Base-by-base conservation (phyloP, 2,329 filamentous ascomycete genomes). In the Epichloe gansuensis region DNA sequence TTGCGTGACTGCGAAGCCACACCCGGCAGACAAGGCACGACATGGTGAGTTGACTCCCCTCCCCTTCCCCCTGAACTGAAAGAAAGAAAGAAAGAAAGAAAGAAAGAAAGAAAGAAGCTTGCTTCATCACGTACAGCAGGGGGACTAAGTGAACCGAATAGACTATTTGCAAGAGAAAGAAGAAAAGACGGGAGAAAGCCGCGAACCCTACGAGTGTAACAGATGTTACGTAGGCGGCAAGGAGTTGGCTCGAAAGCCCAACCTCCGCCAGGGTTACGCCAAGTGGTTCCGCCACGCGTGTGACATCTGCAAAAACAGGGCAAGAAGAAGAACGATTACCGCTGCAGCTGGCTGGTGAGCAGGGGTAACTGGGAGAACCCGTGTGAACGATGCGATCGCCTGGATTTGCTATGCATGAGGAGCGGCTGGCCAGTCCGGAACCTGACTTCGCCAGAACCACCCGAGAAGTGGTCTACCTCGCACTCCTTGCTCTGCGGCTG, bases 251-350 rank as follows among this genome's bases (percentile, higher is more conserved):
- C 43, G 15, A 3, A 55, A 55, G 51, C 59, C 59, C 25, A 61
- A 55, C 3, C 38, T 54, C 1, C 56, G 57, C 4, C 55, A 57
- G 46, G 57, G 57, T 7, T 42, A 48, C 34, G 6, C 17, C 17
- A 48, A 47, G 11, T 64, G 62, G 62, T 59, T 59, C 35, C 61
- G 62, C 1, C 59, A 54, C 39, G 52, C 54, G 4, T 64, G 62
- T 46, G 60, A 62, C 4, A 52, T 54, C 9, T 64, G 62, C 51
- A 48, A 46, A 1, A 57, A 55, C 28, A 50, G 52, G 50, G 41
- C 15, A 34, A 46, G 38, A 56, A 48, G n/a, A 55, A 44, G 11
- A 45, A 12, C 9, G 38, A 45, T 1, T 7, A 6, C 5, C 52
- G 45, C 8, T 64, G 62, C 56, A 57, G 52, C 48, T 64, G 61